These are phyloP conservation scores for Yamadazyma diddensiae DNA, from an alignment of 1,139 yeast genomes.

Conservation along the genomic window DNA sequence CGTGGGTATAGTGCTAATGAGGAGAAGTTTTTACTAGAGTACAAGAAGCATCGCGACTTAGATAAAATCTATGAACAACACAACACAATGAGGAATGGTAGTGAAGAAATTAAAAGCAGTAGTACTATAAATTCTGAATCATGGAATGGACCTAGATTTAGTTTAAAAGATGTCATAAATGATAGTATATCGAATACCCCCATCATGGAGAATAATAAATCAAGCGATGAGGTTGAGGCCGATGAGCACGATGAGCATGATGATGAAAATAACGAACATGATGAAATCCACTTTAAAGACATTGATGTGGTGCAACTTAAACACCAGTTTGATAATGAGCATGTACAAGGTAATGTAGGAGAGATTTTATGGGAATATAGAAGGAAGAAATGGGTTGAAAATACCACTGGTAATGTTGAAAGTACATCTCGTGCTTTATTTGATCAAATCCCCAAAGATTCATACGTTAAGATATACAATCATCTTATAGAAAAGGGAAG, in stretches of 20 bases:
- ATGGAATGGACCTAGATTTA: conserved; percentile 9
- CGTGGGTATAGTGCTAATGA: conserved; percentile 29
- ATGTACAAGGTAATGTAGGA: conserved; percentile 32
- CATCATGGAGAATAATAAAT: conserved; percentile 4
- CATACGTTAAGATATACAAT: conserved; percentile 55
- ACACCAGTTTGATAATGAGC: conserved; percentile 16
- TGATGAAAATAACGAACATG: conserved; percentile 12
- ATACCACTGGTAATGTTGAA: conserved; percentile 12
- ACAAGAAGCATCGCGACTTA: conserved; percentile 30
- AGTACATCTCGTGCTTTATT: conserved; percentile 25
- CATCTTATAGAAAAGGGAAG: conserved; percentile 58
- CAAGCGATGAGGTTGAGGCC: conserved; percentile 15
- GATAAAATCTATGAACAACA: conserved; percentile 31
- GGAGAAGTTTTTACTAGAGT: conserved; percentile 33
- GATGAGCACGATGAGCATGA: conserved; percentile 13
- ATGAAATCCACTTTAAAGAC: conserved; percentile 7
- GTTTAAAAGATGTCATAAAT: conserved; percentile 29
- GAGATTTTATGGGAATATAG: conserved; percentile 58
- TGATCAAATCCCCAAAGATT: conserved; percentile 41
- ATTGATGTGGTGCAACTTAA: conserved; percentile 12
- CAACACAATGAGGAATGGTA: conserved; percentile 2
- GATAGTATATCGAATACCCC: conserved; percentile 12
- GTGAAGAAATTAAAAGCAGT: conserved; percentile 21
- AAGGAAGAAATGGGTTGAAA: conserved; percentile 53
- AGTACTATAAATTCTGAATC: conserved; percentile 20